Evolutionary conservation across 1,284 basidiomycete genomes (phyloP).

Genomic region (Sparassis latifolia): DNA sequence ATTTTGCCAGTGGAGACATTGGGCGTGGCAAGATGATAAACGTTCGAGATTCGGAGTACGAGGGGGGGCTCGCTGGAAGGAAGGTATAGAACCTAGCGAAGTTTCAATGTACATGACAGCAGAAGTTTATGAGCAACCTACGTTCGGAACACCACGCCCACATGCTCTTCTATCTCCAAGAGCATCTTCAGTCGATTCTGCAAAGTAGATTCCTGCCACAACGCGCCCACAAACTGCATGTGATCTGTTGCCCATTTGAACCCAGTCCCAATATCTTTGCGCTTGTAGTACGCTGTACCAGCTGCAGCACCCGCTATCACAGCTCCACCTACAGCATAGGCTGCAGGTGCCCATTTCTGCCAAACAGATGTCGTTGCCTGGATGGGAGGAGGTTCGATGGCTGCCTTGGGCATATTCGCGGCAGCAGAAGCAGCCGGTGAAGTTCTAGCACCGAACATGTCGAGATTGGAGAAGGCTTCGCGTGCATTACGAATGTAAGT

Average conservation of each 20-base stretch:
- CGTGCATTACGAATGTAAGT: conserved; percentile 68
- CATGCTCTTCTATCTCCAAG: conserved; percentile 48
- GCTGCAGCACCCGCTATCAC: conserved; percentile 79
- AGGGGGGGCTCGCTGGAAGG: conserved; percentile 56
- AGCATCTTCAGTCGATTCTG: conserved; percentile 58
- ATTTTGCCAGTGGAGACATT: conserved; percentile 40
- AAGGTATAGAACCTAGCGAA: conserved; percentile 66
- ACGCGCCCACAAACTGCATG: conserved; percentile 81
- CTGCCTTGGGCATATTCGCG: conserved; percentile 13
- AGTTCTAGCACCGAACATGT: conserved; percentile 29
- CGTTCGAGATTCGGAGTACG: conserved; percentile 50
- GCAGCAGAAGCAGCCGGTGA: conserved; percentile 25
- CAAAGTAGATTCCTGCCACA: conserved; percentile 78
- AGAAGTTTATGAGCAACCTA: conserved; percentile 32
- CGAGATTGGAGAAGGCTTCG: conserved; percentile 43
- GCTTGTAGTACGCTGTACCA: conserved; percentile 77
- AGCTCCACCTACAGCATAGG: conserved; percentile 61
- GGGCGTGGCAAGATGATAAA: conserved; percentile 71
- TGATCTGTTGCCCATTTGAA: conserved; percentile 84
- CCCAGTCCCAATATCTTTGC: conserved; percentile 64
- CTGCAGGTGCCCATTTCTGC: conserved; percentile 59
- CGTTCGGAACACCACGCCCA: conserved; percentile 72
- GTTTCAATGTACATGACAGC: conserved; percentile 1
- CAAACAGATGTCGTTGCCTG: conserved; percentile 32
- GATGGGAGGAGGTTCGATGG: conserved; percentile 22